Evolutionary conservation across 2,329 filamentous ascomycete species (phyloP), one percentile per base, ranked within the genome.

Genomic region (Bipolaris zeicola): DNA sequence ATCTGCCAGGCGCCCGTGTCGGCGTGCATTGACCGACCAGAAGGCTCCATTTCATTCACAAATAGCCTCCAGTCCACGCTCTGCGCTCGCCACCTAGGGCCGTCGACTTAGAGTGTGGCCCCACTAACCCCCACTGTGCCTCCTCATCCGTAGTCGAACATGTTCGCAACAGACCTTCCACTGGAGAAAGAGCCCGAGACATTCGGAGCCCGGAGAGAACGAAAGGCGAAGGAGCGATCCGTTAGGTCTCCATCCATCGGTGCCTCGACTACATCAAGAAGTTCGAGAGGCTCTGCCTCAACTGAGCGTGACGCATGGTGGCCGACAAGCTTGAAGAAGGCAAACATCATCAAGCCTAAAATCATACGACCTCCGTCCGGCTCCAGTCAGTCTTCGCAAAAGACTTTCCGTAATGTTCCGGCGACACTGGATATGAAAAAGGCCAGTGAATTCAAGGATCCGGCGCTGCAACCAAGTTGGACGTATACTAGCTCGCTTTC

Each of bases 81-180:
- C 56, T 38, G 60, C 65, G 56, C 62, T 38, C 43, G 51, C 50
- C 58, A 34, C 41, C 38, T 52, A 38, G 57, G 53, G 37, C 51
- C 52, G 43, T 61, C 64, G 55, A 56, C 52, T 53, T 57, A 52
- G 61, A 63, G 59, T 55, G 59, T 55, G 60, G 55, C 60, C 59
- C 60, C 45, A 54, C 42, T 39, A 43, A 50, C 58, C 60, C 60
- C 48, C 58, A 28, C 49, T 51, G 39, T 47, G 45, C 42, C 44
- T 52, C 48, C 10, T 52, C 42, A 39, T 51, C 55, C 47, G 36
- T 53, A 31, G 58, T 57, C 52, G 42, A 69, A 26, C 33, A 78
- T 78, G 76, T 78, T 78, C 51, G 57, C 72, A 44, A 74, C 75
- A 47, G 76, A 78, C 61, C 61, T 77, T 20, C 73, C 73, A 18